phyloP scores from a whole-genome alignment of 2,329 filamentous ascomycete genomes.

The Stachybotrys elegans region DNA sequence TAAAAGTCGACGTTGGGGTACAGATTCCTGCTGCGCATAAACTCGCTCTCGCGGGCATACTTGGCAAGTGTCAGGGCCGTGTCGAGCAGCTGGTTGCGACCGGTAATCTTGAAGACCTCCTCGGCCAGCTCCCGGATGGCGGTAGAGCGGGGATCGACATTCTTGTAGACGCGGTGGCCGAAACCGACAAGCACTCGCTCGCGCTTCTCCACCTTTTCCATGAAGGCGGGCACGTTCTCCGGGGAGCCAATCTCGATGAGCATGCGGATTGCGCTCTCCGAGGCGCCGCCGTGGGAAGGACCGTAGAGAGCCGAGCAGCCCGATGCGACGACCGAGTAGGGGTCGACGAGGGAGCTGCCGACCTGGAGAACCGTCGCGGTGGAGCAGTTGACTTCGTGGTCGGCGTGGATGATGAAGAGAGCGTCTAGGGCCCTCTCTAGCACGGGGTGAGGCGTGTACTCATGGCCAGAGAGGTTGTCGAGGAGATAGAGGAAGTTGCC shows the following conservation, averaged over 20 bases:
- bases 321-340: slow-evolving; percentile 47
- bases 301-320: slow-evolving; percentile 50
- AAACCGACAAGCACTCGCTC: slow-evolving; percentile 51
- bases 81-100: slow-evolving; percentile 45
- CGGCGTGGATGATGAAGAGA: slow-evolving; percentile 51
- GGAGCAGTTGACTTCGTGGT: slow-evolving; percentile 55
- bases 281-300: slow-evolving; percentile 55
- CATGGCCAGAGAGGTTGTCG: slow-evolving; percentile 42
- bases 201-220: slow-evolving; percentile 42
- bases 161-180: slow-evolving; percentile 51
- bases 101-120: slow-evolving; percentile 43
- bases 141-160: slow-evolving; percentile 46
- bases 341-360: slow-evolving; percentile 51
- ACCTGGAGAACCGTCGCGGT: slow-evolving; percentile 52
- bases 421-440: slow-evolving; percentile 46
- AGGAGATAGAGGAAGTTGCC: slow-evolving; percentile 53
- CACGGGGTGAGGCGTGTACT: slow-evolving; percentile 42
- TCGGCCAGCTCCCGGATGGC: slow-evolving; percentile 44
- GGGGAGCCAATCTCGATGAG: slow-evolving; percentile 45
- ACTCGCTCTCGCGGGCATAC: slow-evolving; percentile 39
- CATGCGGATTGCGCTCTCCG: slow-evolving; percentile 51
- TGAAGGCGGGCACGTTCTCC: slow-evolving; percentile 45
- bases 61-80: slow-evolving; percentile 41
- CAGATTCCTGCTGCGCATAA: slow-evolving; percentile 42
- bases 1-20: slow-evolving; percentile 51